Conservation (phyloP, 208 protist species). For the Trypanosoma caninum region DNA sequence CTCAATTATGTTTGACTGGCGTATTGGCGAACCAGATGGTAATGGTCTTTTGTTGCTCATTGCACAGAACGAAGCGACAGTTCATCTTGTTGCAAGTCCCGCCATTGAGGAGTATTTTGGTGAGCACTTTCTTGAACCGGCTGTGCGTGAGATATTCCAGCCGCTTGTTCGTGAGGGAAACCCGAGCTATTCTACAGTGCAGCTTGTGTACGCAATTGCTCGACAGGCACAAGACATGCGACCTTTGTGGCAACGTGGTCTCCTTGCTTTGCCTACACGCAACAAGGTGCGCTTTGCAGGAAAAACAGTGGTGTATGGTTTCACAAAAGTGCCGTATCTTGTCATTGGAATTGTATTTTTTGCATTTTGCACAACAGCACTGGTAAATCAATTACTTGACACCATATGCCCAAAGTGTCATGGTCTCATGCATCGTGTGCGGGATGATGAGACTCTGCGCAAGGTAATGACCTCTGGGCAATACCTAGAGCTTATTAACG, state of each 20-base stretch:
- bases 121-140: slow-evolving; percentile 55
- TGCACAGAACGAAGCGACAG: slow-evolving; percentile 73
- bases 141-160: slow-evolving; percentile 75
- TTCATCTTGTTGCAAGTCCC: slow-evolving; percentile 70
- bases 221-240: slow-evolving; percentile 83
- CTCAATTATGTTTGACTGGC: slow-evolving; percentile 86
- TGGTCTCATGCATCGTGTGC: slow-evolving; percentile 66
- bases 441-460: slow-evolving; percentile 60
- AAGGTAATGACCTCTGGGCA: slow-evolving; percentile 64
- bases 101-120: slow-evolving; percentile 84
- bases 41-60: slow-evolving; percentile 83
- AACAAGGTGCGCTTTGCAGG: slow-evolving; percentile 66
- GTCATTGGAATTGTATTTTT: slow-evolving; percentile 58
- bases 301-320: slow-evolving; percentile 60
- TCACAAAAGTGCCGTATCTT: slow-evolving; percentile 58
- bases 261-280: slow-evolving; percentile 57
- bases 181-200: slow-evolving; percentile 74
- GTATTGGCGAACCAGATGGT: slow-evolving; percentile 63
- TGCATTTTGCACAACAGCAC: slow-evolving; percentile 46
- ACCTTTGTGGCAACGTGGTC: slow-evolving; percentile 44
- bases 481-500: slow-evolving; percentile 73
- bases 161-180: slow-evolving; percentile 75
- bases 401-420: slow-evolving; percentile 73
- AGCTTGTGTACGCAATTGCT: slow-evolving; percentile 86
- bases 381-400: slow-evolving; percentile 71